Percentiles rank a stretch among this genome's conserved stretches.
phyloP scores from a whole-genome alignment of 139 green algal genomes.

The Bryopsis sp. region DNA sequence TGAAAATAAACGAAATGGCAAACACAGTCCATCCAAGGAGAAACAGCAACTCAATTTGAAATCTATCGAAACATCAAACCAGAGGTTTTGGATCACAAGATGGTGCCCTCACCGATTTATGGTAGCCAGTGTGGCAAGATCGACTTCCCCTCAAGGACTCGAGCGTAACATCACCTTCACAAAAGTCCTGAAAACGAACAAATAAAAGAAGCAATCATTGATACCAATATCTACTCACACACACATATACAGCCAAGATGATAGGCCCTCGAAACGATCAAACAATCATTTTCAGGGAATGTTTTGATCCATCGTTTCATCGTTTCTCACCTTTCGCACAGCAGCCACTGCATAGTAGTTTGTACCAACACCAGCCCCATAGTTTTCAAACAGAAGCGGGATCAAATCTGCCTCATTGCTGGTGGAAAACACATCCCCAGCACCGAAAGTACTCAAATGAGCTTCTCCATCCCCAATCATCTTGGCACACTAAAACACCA shows the following conservation, averaged over 20 bases:
- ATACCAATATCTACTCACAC: too few relatives aligned
- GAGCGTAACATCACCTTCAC: neutral
- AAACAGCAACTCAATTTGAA: neutral
- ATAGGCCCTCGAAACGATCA: too few relatives aligned
- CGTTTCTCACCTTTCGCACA: neutral
- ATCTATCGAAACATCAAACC: neutral
- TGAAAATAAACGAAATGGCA: neutral
- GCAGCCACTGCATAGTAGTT: conserved; percentile 13
- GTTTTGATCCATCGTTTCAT: too few relatives aligned
- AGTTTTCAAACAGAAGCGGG: neutral
- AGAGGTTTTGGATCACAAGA: too few relatives aligned
- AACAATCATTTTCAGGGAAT: neutral
- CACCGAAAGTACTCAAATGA: conserved; percentile 7
- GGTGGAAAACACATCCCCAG: neutral
- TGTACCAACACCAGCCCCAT: neutral
- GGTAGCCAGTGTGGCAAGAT: conserved; percentile 13
- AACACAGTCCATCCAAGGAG: neutral
- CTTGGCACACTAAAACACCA: neutral
- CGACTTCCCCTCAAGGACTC: neutral
- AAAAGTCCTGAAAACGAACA: neutral
- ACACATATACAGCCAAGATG: too few relatives aligned
- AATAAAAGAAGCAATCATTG: too few relatives aligned
- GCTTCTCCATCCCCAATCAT: neutral
- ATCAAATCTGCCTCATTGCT: neutral
- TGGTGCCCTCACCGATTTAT: conserved; percentile 2